Conservation (phyloP, 2,329 filamentous ascomycete species). For the Triangularia setosa region DNA sequence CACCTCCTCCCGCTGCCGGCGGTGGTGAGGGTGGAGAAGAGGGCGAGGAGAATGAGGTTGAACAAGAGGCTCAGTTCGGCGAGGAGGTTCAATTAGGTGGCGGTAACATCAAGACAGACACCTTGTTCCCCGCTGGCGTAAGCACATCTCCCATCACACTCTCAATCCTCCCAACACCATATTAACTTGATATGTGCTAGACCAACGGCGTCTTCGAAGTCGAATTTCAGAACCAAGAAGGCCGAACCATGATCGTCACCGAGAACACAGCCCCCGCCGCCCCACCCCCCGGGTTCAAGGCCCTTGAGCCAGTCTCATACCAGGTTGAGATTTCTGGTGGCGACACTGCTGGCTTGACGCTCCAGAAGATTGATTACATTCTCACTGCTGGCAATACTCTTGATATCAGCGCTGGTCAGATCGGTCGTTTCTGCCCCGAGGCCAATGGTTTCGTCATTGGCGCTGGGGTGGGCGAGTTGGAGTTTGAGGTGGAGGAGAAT, state of each 20-base stretch:
- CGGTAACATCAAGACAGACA: constrained; percentile 33
- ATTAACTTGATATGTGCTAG: constrained; percentile 9
- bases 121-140: constrained; percentile 33
- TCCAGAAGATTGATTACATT: constrained; percentile 40
- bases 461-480: constrained; percentile 35
- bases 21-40: constrained; percentile 18
- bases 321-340: constrained; percentile 33
- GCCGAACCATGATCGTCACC: constrained; percentile 34
- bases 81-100: constrained; percentile 30
- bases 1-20: constrained; percentile 2
- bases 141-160: constrained; percentile 10
- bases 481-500: constrained; percentile 41
- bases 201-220: constrained; percentile 36
- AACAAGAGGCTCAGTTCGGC: constrained; percentile 31
- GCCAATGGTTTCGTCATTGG: constrained; percentile 36
- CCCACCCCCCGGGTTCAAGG: constrained; percentile 35
- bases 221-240: constrained; percentile 36
- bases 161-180: not conserved
- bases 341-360: constrained; percentile 29
- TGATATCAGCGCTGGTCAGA: constrained; percentile 35
- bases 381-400: constrained; percentile 31
- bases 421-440: constrained; percentile 35
- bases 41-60: constrained; percentile 30
- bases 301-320: constrained; percentile 37
- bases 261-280: constrained; percentile 35